A percentile compares a stretch with the other conserved stretches of the same genome.
Evolutionary conservation across 257 asterid genomes (phyloP).

Genomic region (Salvia splendens): DNA sequence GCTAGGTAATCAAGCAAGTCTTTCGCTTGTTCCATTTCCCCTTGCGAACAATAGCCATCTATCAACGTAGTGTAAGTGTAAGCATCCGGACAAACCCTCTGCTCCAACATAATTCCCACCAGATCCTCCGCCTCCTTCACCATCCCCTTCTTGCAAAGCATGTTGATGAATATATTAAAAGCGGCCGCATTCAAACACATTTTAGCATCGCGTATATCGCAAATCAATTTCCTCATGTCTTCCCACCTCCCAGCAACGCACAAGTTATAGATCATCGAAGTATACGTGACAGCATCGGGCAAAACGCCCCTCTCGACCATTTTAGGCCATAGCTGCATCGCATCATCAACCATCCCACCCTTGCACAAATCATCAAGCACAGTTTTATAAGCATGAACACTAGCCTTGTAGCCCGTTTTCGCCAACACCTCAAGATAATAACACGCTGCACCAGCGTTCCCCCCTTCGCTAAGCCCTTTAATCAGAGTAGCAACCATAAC

Average conservation of each 20-base stretch:
- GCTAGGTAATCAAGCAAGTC: not conserved
- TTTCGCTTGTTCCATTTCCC: not conserved
- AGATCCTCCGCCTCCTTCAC: slow-evolving; percentile 10
- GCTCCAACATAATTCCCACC: not conserved
- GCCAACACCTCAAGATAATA: not conserved
- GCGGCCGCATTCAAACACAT: not conserved
- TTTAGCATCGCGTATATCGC: not conserved
- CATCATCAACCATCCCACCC: slow-evolving; percentile 10
- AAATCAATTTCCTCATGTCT: not conserved
- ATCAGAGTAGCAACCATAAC: not conserved
- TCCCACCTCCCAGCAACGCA: slow-evolving; percentile 13
- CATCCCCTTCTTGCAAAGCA: not conserved
- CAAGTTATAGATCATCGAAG: not conserved
- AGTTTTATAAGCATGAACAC: not conserved
- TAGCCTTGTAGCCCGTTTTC: not conserved
- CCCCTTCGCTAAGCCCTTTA: slow-evolving; percentile 1
- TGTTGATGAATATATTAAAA: not conserved
- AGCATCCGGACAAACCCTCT: slow-evolving; percentile 6
- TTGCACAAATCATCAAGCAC: not conserved
- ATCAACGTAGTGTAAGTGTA: not conserved
- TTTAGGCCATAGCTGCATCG: not conserved
- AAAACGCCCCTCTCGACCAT: not conserved
- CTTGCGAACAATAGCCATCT: slow-evolving; percentile 15
- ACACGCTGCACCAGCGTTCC: not conserved
- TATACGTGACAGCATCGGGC: not conserved